Base-by-base conservation (phyloP, 2,329 filamentous ascomycete species). In the Colletotrichum tanaceti region DNA sequence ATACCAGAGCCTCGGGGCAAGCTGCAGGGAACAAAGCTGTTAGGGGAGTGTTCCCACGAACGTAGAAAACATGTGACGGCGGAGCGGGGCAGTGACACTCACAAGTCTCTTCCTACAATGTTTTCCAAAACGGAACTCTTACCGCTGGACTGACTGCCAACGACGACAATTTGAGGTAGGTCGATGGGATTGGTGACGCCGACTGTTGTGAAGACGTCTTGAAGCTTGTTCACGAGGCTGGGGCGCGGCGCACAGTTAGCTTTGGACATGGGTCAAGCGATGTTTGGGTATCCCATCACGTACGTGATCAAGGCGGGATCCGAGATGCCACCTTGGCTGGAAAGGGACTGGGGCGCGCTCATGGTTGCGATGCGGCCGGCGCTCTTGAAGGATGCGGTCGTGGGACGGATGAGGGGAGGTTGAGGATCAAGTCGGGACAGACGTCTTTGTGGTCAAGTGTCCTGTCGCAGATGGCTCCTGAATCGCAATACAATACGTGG, bases 121-220 rank as follows among this genome's bases (percentile, higher is more conserved):
- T 99, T 99, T 83, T 99, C 96, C 77, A 99, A 83, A 74, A 99
- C 96, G 20, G 96, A 99, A 87, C 94, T 98, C 90, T 99, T 99
- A 83, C 96, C 96, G 81, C 95, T 98, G 22, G 96, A 99, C 85
- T 99, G 96, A 81, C 94, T 98, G 77, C 96, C 96, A 66, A 99
- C 96, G 74, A 99, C 96, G 74, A 92, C 95, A 80, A 99, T 99
- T 85, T 99, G 96, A 63, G 96, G 96, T 72, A 99, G 84, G 85
- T 99, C 96, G 86, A 99, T 99, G 71, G 96, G 96, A 83, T 99
- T 99, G 88, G 97, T 96, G 77, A 98, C 96, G 75, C 96, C 96
- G 75, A 99, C 96, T 49, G 96, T 98, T 71, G 95, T 91, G 80
- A 99, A 99, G 75, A 99, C 96, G 93, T 99, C 96, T 81, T 99